phyloP scores from a whole-genome alignment of 306 rosid species.

The Cicer bijugum region DNA sequence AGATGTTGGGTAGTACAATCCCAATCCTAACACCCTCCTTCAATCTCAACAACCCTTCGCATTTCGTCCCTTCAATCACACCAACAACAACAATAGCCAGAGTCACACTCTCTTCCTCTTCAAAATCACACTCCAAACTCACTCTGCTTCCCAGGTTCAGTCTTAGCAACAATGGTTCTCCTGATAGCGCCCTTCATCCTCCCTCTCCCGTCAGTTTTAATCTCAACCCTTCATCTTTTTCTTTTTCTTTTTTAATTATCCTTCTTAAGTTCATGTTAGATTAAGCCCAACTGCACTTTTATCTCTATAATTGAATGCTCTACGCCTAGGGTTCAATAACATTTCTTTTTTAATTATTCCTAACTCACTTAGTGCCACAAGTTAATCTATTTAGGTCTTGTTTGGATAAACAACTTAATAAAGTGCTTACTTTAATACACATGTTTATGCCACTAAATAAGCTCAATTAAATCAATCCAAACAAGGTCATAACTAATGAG shows the following conservation, averaged over 20 bases:
- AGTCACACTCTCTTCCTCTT: conserved; percentile 32
- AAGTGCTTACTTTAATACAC: too few relatives aligned
- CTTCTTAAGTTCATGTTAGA: not conserved
- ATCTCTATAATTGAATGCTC: not conserved
- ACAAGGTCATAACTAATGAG: not conserved
- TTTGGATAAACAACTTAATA: not conserved
- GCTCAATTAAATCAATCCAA: not conserved
- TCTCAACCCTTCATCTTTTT: not conserved
- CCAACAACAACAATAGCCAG: not conserved
- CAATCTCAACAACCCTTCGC: conserved; percentile 51
- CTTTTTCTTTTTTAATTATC: too few relatives aligned
- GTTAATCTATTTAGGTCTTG: not conserved
- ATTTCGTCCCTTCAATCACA: conserved; percentile 36
- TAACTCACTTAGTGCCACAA: not conserved
- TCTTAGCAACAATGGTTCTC: conserved; percentile 35
- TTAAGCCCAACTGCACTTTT: not conserved
- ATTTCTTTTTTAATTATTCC: not conserved
- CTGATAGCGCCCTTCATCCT: conserved; percentile 53
- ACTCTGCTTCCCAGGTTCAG: conserved; percentile 46
- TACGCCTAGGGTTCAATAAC: not conserved
- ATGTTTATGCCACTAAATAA: too few relatives aligned
- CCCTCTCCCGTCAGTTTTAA: conserved; percentile 56
- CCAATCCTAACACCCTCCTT: conserved; percentile 51
- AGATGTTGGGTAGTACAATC: conserved; percentile 58
- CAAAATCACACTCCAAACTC: conserved; percentile 47